phyloP scores from a whole-genome alignment of 2,329 filamentous ascomycete species.

The Neurospora sp. region DNA sequence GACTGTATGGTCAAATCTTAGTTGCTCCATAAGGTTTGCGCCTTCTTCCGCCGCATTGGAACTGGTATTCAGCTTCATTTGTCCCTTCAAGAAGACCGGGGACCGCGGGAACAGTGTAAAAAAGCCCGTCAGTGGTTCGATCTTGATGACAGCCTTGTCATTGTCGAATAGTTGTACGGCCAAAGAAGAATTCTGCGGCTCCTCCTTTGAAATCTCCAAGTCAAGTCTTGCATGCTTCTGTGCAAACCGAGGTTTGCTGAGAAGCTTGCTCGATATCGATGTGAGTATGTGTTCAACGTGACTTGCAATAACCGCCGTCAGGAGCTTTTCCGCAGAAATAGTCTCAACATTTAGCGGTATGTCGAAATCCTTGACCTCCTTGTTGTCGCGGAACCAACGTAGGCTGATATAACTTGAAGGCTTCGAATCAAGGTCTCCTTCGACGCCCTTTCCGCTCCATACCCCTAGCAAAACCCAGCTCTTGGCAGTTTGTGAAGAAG shows the following conservation, averaged over 20 bases:
- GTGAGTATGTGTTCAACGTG: constrained; percentile 66
- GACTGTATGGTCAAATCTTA: constrained; percentile 52
- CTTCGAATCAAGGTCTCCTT: constrained; percentile 29
- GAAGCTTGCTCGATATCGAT: constrained; percentile 53
- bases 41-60: constrained; percentile 47
- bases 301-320: constrained; percentile 64
- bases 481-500: constrained; percentile 41
- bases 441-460: constrained; percentile 45
- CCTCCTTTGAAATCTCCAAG: constrained; percentile 46
- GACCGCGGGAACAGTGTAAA: constrained; percentile 61
- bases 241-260: constrained; percentile 50
- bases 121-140: constrained; percentile 72
- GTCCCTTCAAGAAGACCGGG: constrained; percentile 44
- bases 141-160: constrained; percentile 48
- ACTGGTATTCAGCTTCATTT: constrained; percentile 53
- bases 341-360: constrained; percentile 56
- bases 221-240: constrained; percentile 48
- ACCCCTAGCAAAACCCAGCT: constrained; percentile 89
- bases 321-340: constrained; percentile 64
- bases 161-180: constrained; percentile 59
- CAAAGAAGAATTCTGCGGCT: constrained; percentile 59
- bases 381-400: constrained; percentile 79
- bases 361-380: constrained; percentile 60
- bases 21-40: constrained; percentile 45
- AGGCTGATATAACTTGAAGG: constrained; percentile 47